Percentiles rank a stretch among this genome's conserved stretches.
Conservation (phyloP, 805 yeast genomes). For the Kuraishia borneana region DNA sequence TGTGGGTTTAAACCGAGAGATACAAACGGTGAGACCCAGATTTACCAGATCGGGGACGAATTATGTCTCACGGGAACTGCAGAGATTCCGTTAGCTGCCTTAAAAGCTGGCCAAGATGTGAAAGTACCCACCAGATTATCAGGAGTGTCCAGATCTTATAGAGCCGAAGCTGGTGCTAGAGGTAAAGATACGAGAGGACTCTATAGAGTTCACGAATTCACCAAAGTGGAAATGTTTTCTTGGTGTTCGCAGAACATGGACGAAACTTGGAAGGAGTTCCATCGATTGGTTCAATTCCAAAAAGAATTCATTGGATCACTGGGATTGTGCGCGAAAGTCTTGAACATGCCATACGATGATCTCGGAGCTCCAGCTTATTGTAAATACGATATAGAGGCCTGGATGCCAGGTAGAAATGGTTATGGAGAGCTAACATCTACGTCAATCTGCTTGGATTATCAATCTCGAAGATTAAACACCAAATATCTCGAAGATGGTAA, state of each 20-base stretch:
- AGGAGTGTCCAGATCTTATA: constrained; percentile 77
- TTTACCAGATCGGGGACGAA: constrained; percentile 46
- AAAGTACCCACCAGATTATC: constrained; percentile 48
- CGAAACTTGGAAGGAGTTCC: constrained; percentile 37
- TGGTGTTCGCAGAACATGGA: constrained; percentile 36
- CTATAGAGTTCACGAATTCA: constrained; percentile 92
- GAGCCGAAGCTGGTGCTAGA: constrained; percentile 97
- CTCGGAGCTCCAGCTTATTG: constrained; percentile 88
- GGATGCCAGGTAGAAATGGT: constrained; percentile 93
- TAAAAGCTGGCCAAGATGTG: constrained; percentile 29
- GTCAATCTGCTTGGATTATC: constrained; percentile 89
- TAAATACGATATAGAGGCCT: constrained; percentile 89
- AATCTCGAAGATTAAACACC: constrained; percentile 73
- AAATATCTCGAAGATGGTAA: constrained; percentile 29
- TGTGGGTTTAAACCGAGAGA: constrained; percentile 96
- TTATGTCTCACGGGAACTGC: constrained; percentile 87
- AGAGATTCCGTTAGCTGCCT: constrained; percentile 86
- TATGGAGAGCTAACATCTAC: constrained; percentile 81
- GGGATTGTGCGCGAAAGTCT: constrained; percentile 71
- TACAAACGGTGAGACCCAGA: constrained; percentile 74
- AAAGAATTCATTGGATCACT: constrained; percentile 47
- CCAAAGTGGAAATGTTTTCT: constrained; percentile 85
- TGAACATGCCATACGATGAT: constrained; percentile 85
- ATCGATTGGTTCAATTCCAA: constrained; percentile 55
- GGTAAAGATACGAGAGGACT: constrained; percentile 89